Conservation (phyloP, 768 basidiomycete genomes). For the Suillus americanus region DNA sequence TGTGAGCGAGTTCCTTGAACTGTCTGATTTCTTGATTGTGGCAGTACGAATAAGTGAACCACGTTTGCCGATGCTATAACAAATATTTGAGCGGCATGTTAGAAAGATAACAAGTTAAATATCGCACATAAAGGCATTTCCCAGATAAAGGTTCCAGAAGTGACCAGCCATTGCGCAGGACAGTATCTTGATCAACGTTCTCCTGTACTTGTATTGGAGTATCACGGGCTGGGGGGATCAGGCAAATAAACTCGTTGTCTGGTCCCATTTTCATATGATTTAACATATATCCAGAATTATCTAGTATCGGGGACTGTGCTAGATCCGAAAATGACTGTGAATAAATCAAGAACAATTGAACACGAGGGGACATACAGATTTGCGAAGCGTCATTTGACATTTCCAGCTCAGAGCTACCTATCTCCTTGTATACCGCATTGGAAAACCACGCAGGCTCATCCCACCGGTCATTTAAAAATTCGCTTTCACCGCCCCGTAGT, state of each 20-base stretch:
- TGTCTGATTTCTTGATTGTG: conserved; percentile 95
- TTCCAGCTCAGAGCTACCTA: conserved; percentile 52
- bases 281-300: conserved; percentile 47
- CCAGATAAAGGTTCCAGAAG: conserved; percentile 77
- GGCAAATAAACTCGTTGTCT: conserved; percentile 69
- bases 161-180: conserved; percentile 79
- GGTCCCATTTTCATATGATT: conserved; percentile 77
- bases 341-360: conserved; percentile 15
- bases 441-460: conserved; percentile 38
- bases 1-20: conserved; percentile 79
- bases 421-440: conserved; percentile 50
- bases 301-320: conserved; percentile 21
- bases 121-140: conserved; percentile 81
- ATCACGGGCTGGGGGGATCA: conserved; percentile 67
- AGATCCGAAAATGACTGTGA: conserved; percentile 12
- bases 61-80: conserved; percentile 76
- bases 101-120: conserved; percentile 27
- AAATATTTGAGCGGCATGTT: conserved; percentile 31
- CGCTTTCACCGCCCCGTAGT: conserved; percentile 68
- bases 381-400: conserved; percentile 20
- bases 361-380: conserved; percentile 38
- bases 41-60: conserved; percentile 98
- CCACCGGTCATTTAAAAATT: conserved; percentile 74
- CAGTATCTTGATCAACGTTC: conserved; percentile 56
- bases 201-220: conserved; percentile 44